A percentile compares a stretch with the other conserved stretches of the same genome.
These are phyloP conservation scores for Prosopis cineraria DNA, from an alignment of 306 rosid species.

Conservation along the genomic window DNA sequence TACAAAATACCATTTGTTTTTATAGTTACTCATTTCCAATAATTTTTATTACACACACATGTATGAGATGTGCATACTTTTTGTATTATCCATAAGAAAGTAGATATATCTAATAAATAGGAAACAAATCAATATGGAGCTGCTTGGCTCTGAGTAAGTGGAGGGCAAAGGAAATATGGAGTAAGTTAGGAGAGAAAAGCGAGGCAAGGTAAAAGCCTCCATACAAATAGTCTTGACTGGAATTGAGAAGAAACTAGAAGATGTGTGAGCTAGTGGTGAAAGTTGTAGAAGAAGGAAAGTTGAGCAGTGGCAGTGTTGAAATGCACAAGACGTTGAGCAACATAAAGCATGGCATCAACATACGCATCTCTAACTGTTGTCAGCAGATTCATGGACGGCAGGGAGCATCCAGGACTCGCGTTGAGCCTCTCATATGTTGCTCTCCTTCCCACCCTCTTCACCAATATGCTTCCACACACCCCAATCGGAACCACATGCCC, in stretches of 20 bases:
- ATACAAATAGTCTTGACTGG: too few species aligned
- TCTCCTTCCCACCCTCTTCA: constrained; percentile 32
- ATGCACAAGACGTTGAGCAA: constrained; percentile 42
- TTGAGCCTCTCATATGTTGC: constrained; percentile 31
- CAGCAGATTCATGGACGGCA: neutral
- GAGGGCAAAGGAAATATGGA: neutral
- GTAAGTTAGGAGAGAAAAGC: neutral
- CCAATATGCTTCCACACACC: constrained; percentile 10
- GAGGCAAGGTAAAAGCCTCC: neutral
- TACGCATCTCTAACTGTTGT: constrained; percentile 44
- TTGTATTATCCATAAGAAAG: neutral
- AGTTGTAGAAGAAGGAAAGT: constrained; percentile 15
- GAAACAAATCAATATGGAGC: neutral
- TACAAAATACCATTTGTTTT: neutral
- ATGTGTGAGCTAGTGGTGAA: too few species aligned
- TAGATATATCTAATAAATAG: too few species aligned
- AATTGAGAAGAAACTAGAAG: neutral
- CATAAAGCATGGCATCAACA: constrained; percentile 42
- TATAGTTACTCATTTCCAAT: too few species aligned
- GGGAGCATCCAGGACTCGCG: neutral
- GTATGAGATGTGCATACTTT: too few species aligned
- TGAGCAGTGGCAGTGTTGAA: constrained; percentile 30
- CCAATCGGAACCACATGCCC: neutral
- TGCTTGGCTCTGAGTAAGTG: neutral
- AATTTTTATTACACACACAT: too few species aligned